Evolutionary conservation across 164 flowering plant genomes (phyloP).

Genomic region (Liquidambar formosana): DNA sequence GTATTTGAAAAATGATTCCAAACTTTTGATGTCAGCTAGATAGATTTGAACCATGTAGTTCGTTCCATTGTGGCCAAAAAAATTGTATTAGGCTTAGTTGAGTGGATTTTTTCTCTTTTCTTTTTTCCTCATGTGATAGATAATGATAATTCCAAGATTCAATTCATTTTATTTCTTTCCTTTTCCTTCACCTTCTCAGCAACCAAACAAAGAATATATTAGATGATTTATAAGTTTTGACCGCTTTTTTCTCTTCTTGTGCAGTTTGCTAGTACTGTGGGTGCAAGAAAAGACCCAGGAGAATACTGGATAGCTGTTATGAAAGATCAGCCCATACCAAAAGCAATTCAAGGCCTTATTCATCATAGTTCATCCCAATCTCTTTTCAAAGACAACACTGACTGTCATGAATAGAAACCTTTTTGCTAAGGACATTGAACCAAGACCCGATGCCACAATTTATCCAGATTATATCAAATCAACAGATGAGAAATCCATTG

Average conservation of each 20-base stretch:
- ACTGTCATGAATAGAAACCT: background rate
- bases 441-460: slow-evolving; percentile 6
- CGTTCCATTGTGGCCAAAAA: too few species aligned
- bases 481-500: background rate
- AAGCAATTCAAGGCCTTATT: slow-evolving; percentile 22
- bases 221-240: too few species aligned
- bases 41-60: too few species aligned
- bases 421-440: slow-evolving; percentile 9
- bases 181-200: too few species aligned
- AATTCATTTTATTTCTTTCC: too few species aligned
- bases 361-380: background rate
- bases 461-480: background rate
- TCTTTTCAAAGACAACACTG: background rate
- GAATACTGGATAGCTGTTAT: slow-evolving; percentile 26
- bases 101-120: too few species aligned
- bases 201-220: too few species aligned
- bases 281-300: slow-evolving; percentile 22
- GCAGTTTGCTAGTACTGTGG: slow-evolving; percentile 12
- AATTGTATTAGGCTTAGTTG: too few species aligned
- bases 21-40: too few species aligned
- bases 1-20: too few species aligned
- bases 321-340: slow-evolving; percentile 32
- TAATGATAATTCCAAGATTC: too few species aligned
- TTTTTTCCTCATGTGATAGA: too few species aligned
- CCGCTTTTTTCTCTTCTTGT: background rate